These are phyloP conservation scores for Parachaetomium inaequale DNA, from an alignment of 495 filamentous ascomycete genomes.

Conservation along the genomic window DNA sequence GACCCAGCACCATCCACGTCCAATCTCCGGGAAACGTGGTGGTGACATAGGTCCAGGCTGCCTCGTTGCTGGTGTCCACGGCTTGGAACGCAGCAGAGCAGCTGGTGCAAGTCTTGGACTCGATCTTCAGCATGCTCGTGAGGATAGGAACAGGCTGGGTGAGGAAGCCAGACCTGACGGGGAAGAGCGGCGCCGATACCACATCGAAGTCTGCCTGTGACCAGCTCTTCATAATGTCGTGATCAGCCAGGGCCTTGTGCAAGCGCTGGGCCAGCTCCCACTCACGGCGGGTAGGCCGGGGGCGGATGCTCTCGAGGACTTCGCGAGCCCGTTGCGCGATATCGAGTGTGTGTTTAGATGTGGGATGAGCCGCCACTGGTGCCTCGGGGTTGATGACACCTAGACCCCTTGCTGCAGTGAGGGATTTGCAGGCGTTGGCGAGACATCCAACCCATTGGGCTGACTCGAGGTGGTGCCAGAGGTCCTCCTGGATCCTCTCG, in stretches of 20 bases:
- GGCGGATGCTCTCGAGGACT: neutral
- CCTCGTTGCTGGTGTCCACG: slow-evolving; percentile 7
- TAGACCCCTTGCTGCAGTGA: neutral
- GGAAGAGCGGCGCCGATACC: neutral
- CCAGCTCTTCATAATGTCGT: neutral
- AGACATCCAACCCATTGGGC: slow-evolving; percentile 1
- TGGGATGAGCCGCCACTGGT: neutral
- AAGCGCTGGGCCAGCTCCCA: slow-evolving; percentile 5
- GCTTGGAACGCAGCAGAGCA: neutral
- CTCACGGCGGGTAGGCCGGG: slow-evolving; percentile 2
- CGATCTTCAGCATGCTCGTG: neutral
- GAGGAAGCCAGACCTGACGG: slow-evolving; percentile 11
- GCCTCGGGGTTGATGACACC: neutral
- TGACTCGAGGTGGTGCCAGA: neutral
- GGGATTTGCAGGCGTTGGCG: neutral
- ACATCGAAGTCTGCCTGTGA: neutral
- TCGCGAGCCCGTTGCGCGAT: neutral
- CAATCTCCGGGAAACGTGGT: slow-evolving; percentile 7
- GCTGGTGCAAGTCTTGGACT: neutral
- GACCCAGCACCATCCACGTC: slow-evolving; percentile 12
- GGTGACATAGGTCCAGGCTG: slow-evolving; percentile 1
- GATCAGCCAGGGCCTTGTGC: neutral
- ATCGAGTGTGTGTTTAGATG: neutral
- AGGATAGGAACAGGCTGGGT: slow-evolving; percentile 15
- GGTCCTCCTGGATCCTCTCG: neutral